Evolutionary conservation across 176 grass and related monocot species (phyloP).

Genomic region (Tillandsia leiboldiana): DNA sequence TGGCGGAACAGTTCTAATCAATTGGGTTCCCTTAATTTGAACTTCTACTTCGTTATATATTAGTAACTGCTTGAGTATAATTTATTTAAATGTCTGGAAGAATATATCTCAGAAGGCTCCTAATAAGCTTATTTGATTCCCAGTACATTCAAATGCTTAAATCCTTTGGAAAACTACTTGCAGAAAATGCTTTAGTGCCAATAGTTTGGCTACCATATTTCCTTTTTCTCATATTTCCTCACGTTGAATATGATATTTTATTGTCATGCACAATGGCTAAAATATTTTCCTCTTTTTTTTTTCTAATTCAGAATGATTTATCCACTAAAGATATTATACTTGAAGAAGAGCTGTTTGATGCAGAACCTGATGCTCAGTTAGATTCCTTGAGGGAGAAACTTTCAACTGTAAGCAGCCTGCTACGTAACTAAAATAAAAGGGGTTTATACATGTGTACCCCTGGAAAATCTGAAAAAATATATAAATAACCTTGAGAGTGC

Average conservation of each 20-base stretch:
- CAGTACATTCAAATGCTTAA: no score
- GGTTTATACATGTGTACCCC: no score
- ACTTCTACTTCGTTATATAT: background rate
- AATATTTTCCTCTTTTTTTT: slow-evolving; percentile 6
- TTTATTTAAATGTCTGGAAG: background rate
- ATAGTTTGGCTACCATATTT: no score
- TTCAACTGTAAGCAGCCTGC: slow-evolving; percentile 19
- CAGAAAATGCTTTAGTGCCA: no score
- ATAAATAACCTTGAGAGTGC: no score
- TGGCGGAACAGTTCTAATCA: no score
- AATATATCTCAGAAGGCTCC: no score
- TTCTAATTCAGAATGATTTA: slow-evolving; percentile 29
- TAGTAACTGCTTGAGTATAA: background rate
- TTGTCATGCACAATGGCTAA: background rate
- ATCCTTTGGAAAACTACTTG: no score
- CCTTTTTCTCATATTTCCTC: background rate
- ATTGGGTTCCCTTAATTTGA: background rate
- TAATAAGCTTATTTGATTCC: background rate
- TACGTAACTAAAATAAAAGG: background rate
- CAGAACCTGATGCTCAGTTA: slow-evolving; percentile 26
- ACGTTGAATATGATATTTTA: background rate
- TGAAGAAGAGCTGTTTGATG: slow-evolving; percentile 17
- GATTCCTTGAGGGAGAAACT: slow-evolving; percentile 40
- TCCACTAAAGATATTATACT: slow-evolving; percentile 9
- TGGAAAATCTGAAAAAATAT: no score